Evolutionary conservation across 805 yeast genomes (phyloP), one percentile per base, ranked within the genome.

Genomic region (Wickerhamiella alocasiicola): DNA sequence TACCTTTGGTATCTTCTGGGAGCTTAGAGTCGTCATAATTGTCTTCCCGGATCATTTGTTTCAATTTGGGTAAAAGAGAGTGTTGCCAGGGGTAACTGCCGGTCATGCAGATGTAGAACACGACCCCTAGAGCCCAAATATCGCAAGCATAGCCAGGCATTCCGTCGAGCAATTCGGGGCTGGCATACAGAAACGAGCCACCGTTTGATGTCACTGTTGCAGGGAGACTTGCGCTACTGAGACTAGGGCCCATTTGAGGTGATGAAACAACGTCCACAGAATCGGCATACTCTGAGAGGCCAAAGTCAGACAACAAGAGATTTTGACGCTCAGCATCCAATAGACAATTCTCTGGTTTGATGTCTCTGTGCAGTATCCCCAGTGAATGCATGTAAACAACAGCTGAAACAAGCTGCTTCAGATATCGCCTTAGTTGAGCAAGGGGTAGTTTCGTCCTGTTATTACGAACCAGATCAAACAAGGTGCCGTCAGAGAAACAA

Each of bases 131-230:
- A 0, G 95, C 94, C 96, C 96, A 87, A 4, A 82, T 69, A 60
- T 87, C 97, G 1, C 87, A 78, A 29, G 73, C 62, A 2, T 81
- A 77, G 2, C 79, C 78, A 42, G 72, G 53, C 52, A 59, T 42
- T 45, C 77, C 64, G 30, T 65, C 62, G 30, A 85, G 61, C 13
- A 84, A 65, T 55, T 87, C 95, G 0, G 97, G 97, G 0, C 94
- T 73, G 0, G 95, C 94, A 56, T 84, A 87, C 0, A 96, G 95
- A 24, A 87, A 64, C 1, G 95, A 85, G 0, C 97, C 97, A 36
- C 41, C 41, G 17, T 30, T 29, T 5, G 35, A 34, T 24, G 20
- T 27, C 6, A 13, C 7, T 18, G 28, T 9, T 17, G 25, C 26
- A 15, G 31, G n/a, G 16, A 36, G 26, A 3, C 24, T 20, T 6